Conservation (phyloP, 441 rosid genomes). For the Melianthus villosus region DNA sequence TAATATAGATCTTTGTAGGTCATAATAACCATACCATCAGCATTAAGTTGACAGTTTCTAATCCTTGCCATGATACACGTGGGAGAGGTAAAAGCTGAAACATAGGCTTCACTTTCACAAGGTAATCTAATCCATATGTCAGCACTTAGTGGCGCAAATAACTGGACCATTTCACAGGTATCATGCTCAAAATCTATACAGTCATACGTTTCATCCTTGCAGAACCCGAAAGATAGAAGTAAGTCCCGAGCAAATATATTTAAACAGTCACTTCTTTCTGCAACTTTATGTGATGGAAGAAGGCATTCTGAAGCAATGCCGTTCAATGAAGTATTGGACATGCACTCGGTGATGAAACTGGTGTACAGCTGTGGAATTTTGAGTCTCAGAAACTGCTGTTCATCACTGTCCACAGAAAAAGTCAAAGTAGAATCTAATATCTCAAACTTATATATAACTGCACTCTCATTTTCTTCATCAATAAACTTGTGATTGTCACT, state of each 20-base stretch:
- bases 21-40: constrained; percentile 40
- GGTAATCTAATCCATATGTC: constrained; percentile 81
- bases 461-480: constrained; percentile 13
- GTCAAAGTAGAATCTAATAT: constrained; percentile 55
- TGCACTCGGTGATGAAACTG: constrained; percentile 28
- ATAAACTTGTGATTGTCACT: constrained; percentile 14
- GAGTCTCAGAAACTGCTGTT: constrained; percentile 34
- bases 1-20: constrained; percentile 8
- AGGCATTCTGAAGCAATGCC: constrained; percentile 41
- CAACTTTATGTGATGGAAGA: constrained; percentile 36
- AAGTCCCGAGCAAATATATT: constrained; percentile 65
- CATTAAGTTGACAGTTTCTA: constrained; percentile 36
- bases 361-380: constrained; percentile 45
- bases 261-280: constrained; percentile 30
- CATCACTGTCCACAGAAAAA: constrained; percentile 39
- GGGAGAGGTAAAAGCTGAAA: constrained; percentile 19
- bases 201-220: constrained; percentile 26
- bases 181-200: constrained; percentile 18
- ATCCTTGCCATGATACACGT: constrained; percentile 60
- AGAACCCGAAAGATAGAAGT: constrained; percentile 28
- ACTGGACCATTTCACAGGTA: constrained; percentile 16
- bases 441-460: constrained; percentile 56
- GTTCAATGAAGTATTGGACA: constrained; percentile 23
- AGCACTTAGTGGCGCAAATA: constrained; percentile 41
- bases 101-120: constrained; percentile 17